Evolutionary conservation across 2,329 filamentous ascomycete genomes (phyloP).

Genomic region (Aspergillus sp.): DNA sequence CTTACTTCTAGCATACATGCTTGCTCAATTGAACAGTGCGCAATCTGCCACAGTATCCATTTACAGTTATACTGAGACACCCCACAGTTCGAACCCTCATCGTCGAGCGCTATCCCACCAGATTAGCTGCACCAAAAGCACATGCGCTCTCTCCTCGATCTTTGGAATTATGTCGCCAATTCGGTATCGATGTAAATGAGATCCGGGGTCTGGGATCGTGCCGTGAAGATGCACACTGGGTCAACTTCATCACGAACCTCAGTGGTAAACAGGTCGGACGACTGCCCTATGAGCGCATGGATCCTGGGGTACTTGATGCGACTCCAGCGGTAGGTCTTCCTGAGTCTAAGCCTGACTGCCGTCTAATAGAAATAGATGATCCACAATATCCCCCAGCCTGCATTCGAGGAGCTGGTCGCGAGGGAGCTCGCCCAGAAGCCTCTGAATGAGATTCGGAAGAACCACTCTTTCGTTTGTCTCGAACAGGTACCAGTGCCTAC

Average conservation of each 20-base stretch:
- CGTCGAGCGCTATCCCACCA: constrained; percentile 26
- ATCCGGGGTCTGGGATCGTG: constrained; percentile 22
- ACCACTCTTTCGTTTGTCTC: constrained; percentile 33
- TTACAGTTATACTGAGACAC: background rate
- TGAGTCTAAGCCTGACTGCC: no score
- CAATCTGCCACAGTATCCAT: constrained; percentile 10
- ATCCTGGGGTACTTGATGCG: constrained; percentile 30
- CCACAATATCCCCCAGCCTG: constrained; percentile 45
- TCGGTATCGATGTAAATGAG: constrained; percentile 25
- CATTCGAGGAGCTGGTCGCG: constrained; percentile 39
- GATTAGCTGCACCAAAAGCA: constrained; percentile 29
- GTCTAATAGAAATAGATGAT: constrained; percentile 33
- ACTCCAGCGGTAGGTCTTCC: constrained; percentile 31
- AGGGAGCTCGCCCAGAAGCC: constrained; percentile 20
- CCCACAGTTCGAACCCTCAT: constrained; percentile 28
- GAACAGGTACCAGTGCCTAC: constrained; percentile 24
- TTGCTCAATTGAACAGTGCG: no score
- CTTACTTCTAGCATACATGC: constrained; percentile 34
- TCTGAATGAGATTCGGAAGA: constrained; percentile 20
- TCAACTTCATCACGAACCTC: constrained; percentile 43
- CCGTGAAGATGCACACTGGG: constrained; percentile 38
- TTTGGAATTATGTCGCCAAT: constrained; percentile 30
- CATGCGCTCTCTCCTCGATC: constrained; percentile 31
- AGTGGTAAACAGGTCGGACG: constrained; percentile 36
- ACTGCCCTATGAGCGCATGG: constrained; percentile 32